Conservation (phyloP, 768 basidiomycete genomes). For the Lactarius sanguifluus region DNA sequence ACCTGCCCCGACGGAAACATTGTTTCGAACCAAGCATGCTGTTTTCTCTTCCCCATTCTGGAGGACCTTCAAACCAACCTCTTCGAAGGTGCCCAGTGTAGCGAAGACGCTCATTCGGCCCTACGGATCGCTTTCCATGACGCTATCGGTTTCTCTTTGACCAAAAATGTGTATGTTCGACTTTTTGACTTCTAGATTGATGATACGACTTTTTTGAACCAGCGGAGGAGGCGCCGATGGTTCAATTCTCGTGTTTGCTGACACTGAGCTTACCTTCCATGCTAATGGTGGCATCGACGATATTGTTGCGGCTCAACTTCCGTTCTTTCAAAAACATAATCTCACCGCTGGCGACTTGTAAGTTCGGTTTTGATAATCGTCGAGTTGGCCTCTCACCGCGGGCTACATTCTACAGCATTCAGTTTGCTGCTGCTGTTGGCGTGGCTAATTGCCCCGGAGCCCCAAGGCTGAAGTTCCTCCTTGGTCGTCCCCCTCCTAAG, state of each 20-base stretch:
- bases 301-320: slow-evolving; percentile 32
- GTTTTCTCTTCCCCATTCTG: slow-evolving; percentile 3
- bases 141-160: slow-evolving; percentile 28
- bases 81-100: slow-evolving; percentile 35
- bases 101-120: slow-evolving; percentile 36
- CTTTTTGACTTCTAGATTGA: background rate
- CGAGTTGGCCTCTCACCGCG: background rate
- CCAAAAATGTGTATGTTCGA: background rate
- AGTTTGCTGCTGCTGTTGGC: slow-evolving; percentile 38
- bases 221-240: slow-evolving; percentile 34
- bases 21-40: background rate
- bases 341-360: slow-evolving; percentile 48
- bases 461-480: slow-evolving; percentile 37
- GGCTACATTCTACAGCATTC: slow-evolving; percentile 33
- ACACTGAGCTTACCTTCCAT: slow-evolving; percentile 25
- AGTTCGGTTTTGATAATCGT: slow-evolving; percentile 26
- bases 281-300: slow-evolving; percentile 28
- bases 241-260: slow-evolving; percentile 29
- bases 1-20: background rate
- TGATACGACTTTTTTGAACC: background rate
- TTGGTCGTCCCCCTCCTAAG: slow-evolving; percentile 36
- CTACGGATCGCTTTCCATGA: slow-evolving; percentile 36
- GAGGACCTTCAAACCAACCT: slow-evolving; percentile 37
- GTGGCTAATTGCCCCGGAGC: slow-evolving; percentile 39
- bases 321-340: slow-evolving; percentile 47